Conservation (phyloP, 2,329 filamentous ascomycete species). For the Hypoxylon sp. region DNA sequence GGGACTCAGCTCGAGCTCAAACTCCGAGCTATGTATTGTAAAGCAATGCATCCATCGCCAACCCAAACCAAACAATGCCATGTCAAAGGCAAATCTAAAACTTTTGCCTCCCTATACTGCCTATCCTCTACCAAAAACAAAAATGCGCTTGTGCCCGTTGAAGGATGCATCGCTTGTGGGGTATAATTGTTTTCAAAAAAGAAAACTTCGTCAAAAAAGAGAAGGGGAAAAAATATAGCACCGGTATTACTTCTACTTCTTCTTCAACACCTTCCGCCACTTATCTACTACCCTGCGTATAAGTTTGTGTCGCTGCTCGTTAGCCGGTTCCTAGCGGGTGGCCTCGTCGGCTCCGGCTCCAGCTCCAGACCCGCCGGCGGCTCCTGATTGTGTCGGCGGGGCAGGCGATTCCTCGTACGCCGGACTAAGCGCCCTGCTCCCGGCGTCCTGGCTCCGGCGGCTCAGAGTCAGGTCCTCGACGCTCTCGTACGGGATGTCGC, state of each 20-base stretch:
- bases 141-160: constrained; percentile 8
- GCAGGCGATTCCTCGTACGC: constrained; percentile 35
- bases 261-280: constrained; percentile 3
- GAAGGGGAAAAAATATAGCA: neutral
- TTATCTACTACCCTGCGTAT: constrained; percentile 12
- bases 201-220: neutral
- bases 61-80: too few relatives aligned
- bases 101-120: constrained; percentile 6
- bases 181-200: constrained; percentile 33
- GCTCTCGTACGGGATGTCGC: constrained; percentile 38
- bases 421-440: constrained; percentile 31
- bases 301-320: constrained; percentile 4
- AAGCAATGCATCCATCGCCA: constrained; percentile 1
- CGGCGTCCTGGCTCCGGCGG: constrained; percentile 27
- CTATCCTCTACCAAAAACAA: constrained; percentile 25
- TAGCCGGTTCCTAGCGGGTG: constrained; percentile 27
- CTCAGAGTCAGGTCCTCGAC: constrained; percentile 37
- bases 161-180: constrained; percentile 28
- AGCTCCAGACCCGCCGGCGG: too few relatives aligned
- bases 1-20: constrained; percentile 5
- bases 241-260: constrained; percentile 21
- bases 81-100: constrained; percentile 21
- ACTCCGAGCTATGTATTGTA: constrained; percentile 20
- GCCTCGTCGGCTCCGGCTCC: constrained; percentile 6
- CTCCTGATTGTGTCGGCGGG: neutral